A percentile compares a stretch with the other conserved stretches of the same genome.
phyloP scores from a whole-genome alignment of 225 moss, liverwort and hornwort genomes.

The Lunularia cruciata region DNA sequence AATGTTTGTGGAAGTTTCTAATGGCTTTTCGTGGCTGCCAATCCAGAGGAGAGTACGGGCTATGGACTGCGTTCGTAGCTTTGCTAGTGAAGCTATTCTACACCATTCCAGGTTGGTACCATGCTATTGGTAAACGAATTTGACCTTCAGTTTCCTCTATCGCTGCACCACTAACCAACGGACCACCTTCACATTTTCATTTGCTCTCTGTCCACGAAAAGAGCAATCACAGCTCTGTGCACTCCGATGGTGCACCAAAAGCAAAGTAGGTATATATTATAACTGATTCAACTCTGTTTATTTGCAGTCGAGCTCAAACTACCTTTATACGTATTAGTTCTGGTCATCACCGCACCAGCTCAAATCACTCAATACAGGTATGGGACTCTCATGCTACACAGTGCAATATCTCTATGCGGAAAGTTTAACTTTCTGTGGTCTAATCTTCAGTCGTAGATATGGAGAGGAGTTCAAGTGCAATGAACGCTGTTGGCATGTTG shows the following conservation, averaged over 20 bases:
- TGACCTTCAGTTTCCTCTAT: background rate
- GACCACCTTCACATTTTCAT: no score
- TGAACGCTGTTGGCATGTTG: background rate
- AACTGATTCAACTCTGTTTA: background rate
- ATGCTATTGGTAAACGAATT: background rate
- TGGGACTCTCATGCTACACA: background rate
- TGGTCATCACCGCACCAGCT: constrained; percentile 40
- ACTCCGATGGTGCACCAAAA: no score
- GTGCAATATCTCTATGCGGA: background rate
- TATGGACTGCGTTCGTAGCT: constrained; percentile 43
- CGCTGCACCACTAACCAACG: no score
- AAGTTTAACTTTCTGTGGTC: background rate
- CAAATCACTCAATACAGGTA: constrained; percentile 46
- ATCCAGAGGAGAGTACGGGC: constrained; percentile 45
- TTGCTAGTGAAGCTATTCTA: constrained; percentile 39
- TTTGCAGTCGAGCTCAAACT: constrained; percentile 38
- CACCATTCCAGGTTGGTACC: constrained; percentile 39
- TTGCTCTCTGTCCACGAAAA: no score
- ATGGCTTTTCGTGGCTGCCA: background rate
- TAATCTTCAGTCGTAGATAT: background rate
- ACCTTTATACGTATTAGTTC: constrained; percentile 36
- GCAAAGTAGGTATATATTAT: no score
- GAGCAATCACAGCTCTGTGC: no score
- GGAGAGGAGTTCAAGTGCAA: background rate
- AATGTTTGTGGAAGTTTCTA: background rate